A percentile compares a stretch with the other conserved stretches of the same genome.
Evolutionary conservation across 2,329 filamentous ascomycete genomes (phyloP).

Genomic region (Diaporthe helianthi): DNA sequence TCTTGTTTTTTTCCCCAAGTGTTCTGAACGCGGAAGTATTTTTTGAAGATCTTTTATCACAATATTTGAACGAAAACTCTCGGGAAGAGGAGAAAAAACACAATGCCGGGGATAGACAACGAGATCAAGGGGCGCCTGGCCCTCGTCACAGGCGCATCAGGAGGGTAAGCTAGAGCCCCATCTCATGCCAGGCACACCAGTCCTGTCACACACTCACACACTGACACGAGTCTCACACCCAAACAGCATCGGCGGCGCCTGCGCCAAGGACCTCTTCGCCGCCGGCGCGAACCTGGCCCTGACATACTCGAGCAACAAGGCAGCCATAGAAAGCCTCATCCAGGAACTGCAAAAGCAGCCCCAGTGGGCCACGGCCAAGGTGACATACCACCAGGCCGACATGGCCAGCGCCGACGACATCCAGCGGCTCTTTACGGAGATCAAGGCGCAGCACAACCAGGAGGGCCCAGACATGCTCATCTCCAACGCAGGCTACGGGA

Average conservation of each 20-base stretch:
- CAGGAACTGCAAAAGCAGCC: constrained; percentile 47
- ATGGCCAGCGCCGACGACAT: constrained; percentile 62
- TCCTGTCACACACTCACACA: neutral
- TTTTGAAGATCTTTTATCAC: no score
- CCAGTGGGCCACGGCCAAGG: constrained; percentile 44
- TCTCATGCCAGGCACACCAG: no score
- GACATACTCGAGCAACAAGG: constrained; percentile 62
- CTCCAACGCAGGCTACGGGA: constrained; percentile 71
- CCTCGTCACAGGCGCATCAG: constrained; percentile 67
- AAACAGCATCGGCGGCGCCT: constrained; percentile 65
- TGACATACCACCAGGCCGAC: constrained; percentile 65
- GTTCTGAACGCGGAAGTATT: no score
- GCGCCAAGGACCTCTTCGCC: constrained; percentile 60
- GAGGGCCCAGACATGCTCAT: constrained; percentile 66
- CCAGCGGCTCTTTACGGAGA: constrained; percentile 59
- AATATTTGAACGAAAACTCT: no score
- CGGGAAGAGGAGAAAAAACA: neutral
- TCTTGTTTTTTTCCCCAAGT: neutral
- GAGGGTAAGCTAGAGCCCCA: constrained; percentile 53
- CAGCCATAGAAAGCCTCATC: constrained; percentile 53
- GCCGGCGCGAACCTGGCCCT: constrained; percentile 63
- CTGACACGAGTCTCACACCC: constrained; percentile 1
- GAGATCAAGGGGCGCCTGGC: constrained; percentile 61
- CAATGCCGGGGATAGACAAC: constrained; percentile 44
- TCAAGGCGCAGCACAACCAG: constrained; percentile 58